A percentile compares a stretch with the other conserved stretches of the same genome.
These are phyloP conservation scores for Deinandra increscens DNA, from an alignment of 129 eudicot genomes.

Conservation along the genomic window DNA sequence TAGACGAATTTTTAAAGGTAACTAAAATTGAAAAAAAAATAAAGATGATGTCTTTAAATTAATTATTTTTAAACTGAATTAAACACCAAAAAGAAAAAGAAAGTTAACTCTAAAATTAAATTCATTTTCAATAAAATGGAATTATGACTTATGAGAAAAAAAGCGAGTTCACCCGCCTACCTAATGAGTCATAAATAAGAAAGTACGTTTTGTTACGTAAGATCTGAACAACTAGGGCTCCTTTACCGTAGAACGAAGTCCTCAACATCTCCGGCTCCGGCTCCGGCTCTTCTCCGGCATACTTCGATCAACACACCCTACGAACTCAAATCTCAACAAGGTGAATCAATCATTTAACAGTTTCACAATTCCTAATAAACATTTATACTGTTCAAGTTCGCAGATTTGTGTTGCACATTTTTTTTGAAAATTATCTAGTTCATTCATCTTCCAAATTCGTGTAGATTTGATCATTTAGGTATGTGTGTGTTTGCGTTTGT, in stretches of 20 bases:
- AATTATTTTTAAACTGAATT: no score
- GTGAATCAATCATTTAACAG: neutral
- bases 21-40: no score
- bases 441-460: slow-evolving; percentile 6
- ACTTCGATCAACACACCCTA: slow-evolving; percentile 13
- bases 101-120: no score
- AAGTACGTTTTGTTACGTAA: no score
- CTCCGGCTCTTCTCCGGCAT: slow-evolving; percentile 21
- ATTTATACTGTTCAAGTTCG: neutral
- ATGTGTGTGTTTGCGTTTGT: neutral
- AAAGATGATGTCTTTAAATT: no score
- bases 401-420: slow-evolving; percentile 10
- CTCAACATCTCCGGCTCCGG: slow-evolving; percentile 22
- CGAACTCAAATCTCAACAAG: neutral
- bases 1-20: no score
- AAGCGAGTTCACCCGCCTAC: no score
- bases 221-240: slow-evolving; percentile 25
- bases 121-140: no score
- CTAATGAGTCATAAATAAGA: no score
- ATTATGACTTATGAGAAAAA: no score
- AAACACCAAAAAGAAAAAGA: no score
- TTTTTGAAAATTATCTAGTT: neutral
- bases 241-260: slow-evolving; percentile 14
- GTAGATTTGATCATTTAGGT: neutral
- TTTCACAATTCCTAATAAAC: slow-evolving; percentile 8